Evolutionary conservation across 108 stramenopile species (phyloP).

Genomic region (Licmophora abbreviata): DNA sequence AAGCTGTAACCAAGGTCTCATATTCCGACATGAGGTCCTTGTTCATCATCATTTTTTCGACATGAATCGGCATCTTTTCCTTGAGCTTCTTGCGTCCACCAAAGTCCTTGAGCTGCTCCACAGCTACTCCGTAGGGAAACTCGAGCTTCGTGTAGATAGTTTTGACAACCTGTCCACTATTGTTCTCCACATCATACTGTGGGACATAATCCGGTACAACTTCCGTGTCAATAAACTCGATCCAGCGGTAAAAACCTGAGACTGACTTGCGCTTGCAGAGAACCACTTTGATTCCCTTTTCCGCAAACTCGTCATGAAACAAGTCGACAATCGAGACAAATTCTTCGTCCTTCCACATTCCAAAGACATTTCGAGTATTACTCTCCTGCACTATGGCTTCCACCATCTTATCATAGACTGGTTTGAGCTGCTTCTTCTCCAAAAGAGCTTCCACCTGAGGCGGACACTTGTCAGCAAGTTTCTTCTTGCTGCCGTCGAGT

Average conservation of each 20-base stretch:
- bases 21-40: conserved; percentile 27
- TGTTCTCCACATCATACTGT: conserved; percentile 38
- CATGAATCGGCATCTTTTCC: conserved; percentile 29
- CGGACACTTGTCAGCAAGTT: conserved; percentile 17
- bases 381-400: conserved; percentile 14
- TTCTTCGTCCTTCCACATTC: conserved; percentile 39
- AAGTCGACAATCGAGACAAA: conserved; percentile 29
- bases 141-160: conserved; percentile 31
- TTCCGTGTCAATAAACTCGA: conserved; percentile 42
- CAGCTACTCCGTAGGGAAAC: conserved; percentile 45
- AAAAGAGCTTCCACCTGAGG: conserved; percentile 10
- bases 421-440: conserved; percentile 15
- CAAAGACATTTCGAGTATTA: conserved; percentile 25
- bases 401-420: conserved; percentile 35
- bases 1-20: conserved; percentile 24
- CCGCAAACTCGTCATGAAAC: conserved; percentile 39
- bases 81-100: conserved; percentile 26
- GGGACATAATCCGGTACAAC: conserved; percentile 24
- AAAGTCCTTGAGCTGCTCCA: conserved; percentile 36
- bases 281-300: conserved; percentile 27
- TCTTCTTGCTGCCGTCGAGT: conserved; percentile 28
- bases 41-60: conserved; percentile 26
- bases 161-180: conserved; percentile 32
- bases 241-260: conserved; percentile 26
- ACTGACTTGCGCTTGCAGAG: conserved; percentile 36